phyloP scores from a whole-genome alignment of 768 basidiomycete genomes.

The Russula foetens region DNA sequence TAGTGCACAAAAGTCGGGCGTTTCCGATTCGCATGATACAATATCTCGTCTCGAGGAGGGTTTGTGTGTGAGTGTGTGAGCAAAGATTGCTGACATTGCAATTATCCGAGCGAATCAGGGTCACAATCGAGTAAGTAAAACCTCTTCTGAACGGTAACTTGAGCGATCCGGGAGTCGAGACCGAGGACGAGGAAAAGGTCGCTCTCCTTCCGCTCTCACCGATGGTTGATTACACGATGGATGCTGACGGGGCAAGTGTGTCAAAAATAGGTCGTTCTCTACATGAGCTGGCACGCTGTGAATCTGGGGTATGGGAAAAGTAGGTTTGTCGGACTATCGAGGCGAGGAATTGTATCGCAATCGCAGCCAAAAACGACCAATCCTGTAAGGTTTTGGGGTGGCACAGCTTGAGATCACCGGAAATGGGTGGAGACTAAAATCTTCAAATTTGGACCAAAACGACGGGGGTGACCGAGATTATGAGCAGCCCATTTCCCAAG shows the following conservation, averaged over 20 bases:
- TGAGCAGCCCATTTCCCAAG: neutral
- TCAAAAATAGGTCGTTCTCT: neutral
- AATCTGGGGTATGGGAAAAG: no score
- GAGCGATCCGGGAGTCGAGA: neutral
- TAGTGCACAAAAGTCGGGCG: no score
- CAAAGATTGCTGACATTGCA: neutral
- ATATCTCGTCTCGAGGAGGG: no score
- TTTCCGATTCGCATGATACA: no score
- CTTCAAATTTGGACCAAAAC: no score
- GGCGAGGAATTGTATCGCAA: no score
- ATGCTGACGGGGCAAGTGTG: neutral
- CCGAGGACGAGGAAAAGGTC: no score
- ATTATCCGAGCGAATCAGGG: neutral
- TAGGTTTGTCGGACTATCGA: no score
- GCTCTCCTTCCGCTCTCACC: neutral
- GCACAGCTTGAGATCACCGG: neutral
- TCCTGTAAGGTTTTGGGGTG: slow-evolving; percentile 1
- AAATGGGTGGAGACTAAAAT: neutral
- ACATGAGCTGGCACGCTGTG: no score
- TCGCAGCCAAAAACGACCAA: neutral
- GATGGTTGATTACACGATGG: neutral
- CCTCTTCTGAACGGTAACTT: neutral
- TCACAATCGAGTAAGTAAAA: neutral
- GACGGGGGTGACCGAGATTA: neutral
- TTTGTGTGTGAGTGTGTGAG: neutral